phyloP scores from a whole-genome alignment of 2,329 filamentous ascomycete genomes.

The Diaporthe sp. region DNA sequence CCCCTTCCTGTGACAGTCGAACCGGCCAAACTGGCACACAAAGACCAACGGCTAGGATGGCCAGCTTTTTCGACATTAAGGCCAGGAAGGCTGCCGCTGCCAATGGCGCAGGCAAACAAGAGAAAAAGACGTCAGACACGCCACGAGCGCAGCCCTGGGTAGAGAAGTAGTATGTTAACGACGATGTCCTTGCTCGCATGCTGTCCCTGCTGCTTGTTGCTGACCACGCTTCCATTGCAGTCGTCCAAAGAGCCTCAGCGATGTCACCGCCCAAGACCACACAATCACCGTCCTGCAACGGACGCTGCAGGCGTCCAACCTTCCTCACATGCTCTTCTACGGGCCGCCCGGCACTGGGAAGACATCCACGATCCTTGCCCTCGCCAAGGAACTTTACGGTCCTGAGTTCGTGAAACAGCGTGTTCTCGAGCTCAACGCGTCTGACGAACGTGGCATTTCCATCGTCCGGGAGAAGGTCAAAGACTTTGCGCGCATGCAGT shows the following conservation, averaged over 20 bases:
- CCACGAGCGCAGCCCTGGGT: constrained; percentile 91
- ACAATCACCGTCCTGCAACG: constrained; percentile 93
- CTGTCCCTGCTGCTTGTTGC: background rate
- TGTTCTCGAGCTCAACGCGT: constrained; percentile 99
- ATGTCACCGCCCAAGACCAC: constrained; percentile 98
- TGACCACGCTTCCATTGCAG: constrained; percentile 62
- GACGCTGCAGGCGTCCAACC: constrained; percentile 94
- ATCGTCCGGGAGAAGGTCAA: constrained; percentile 99
- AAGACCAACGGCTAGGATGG: constrained; percentile 67
- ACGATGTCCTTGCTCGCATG: background rate
- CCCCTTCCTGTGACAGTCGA: background rate
- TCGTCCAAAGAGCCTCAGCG: constrained; percentile 91
- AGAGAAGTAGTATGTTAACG: constrained; percentile 88
- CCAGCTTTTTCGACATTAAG: constrained; percentile 96
- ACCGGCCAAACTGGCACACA: background rate
- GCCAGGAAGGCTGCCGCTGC: constrained; percentile 84
- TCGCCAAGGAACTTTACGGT: constrained; percentile 97
- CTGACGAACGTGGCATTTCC: constrained; percentile 96
- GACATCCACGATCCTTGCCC: constrained; percentile 95
- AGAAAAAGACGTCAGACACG: constrained; percentile 73
- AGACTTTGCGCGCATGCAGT: constrained; percentile 95
- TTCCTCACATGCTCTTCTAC: constrained; percentile 99
- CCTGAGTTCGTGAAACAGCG: constrained; percentile 93
- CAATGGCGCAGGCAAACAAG: constrained; percentile 74
- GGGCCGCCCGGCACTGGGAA: constrained; percentile 98